These are phyloP conservation scores for Lodderomyces parapsilosis DNA, from an alignment of 1,139 yeast genomes.

Conservation along the genomic window DNA sequence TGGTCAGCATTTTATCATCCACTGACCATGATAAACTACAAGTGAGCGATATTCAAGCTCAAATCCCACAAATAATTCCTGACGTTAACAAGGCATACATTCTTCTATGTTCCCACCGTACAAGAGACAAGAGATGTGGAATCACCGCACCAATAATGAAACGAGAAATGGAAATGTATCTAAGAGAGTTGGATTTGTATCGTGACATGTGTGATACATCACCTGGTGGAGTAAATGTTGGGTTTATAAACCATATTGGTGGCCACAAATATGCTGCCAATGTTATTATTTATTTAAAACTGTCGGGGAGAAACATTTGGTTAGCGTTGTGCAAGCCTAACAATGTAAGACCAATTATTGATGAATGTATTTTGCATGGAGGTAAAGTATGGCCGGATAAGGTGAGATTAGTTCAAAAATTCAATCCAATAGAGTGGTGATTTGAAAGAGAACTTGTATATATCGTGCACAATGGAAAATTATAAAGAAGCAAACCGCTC, in stretches of 20 bases:
- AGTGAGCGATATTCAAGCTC: constrained; percentile 6
- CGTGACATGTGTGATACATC: constrained; percentile 75
- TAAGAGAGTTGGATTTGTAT: constrained; percentile 66
- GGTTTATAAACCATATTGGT: constrained; percentile 82
- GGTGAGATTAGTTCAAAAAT: constrained; percentile 61
- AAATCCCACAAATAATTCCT: constrained; percentile 12
- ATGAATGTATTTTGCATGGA: constrained; percentile 61
- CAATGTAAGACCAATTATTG: constrained; percentile 71
- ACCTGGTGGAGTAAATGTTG: constrained; percentile 70
- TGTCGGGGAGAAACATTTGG: constrained; percentile 79
- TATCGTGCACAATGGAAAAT: no score
- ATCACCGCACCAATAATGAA: constrained; percentile 91
- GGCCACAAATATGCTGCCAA: constrained; percentile 96
- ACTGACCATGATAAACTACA: background rate
- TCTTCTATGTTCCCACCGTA: constrained; percentile 81
- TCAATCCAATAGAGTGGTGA: constrained; percentile 57
- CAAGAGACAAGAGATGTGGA: constrained; percentile 93
- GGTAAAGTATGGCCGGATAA: constrained; percentile 74
- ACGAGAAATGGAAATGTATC: constrained; percentile 69
- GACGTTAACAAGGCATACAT: constrained; percentile 56
- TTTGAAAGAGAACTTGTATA: no score
- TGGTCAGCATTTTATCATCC: constrained; percentile 16
- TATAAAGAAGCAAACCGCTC: no score
- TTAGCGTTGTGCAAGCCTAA: constrained; percentile 80
- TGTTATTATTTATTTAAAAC: constrained; percentile 66